Evolutionary conservation across 2,329 filamentous ascomycete species (phyloP), one percentile per base, ranked within the genome.

Genomic region (Colletotrichum horii): DNA sequence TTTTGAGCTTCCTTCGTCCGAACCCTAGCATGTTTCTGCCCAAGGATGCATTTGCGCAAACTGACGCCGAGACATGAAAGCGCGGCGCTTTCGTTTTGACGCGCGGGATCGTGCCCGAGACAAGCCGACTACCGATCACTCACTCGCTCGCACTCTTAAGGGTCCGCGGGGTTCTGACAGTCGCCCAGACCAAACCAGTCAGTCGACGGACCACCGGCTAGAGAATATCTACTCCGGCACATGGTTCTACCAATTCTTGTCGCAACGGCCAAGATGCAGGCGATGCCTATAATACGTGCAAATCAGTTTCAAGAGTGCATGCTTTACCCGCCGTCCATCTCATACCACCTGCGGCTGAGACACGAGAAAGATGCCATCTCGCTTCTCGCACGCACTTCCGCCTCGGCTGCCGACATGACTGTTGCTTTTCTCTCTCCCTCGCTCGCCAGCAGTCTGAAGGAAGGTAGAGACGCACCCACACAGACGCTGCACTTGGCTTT

Each of bases 1-100:
- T 32, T 34, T 26, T 64, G 34, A 43, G 64, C 43, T 43, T 56
- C 34, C 22, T 52, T 58, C 73, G n/a, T 73, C 73, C 34, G 56
- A 72, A 36, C 62, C 32, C 43, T 48, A 48, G 38, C 9, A 48
- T 48, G 38, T 48, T 48, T 48, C 38, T 48, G 38, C 38, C 38
- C 38, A 48, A 48, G 24, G 28, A 32, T 60, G 36, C 30, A n/a
- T 56, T 43, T 32, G n/a, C 64, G 16, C 73, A 67, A 56, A 56
- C 67, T 68, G 69, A 64, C 43, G 64, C 73, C 64, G 69, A 75
- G 62, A 67, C 73, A 67, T 14, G 28, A 68, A 64, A 56, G 73
- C 56, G 69, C 70, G 32, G 55, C 69, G 69, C 36, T 58, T 72
- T 67, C 36, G 19, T 56, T n/a, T 55, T 64, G 73, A 75, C 73